phyloP scores from a whole-genome alignment of 768 basidiomycete genomes.

The Lentinula boryana region DNA sequence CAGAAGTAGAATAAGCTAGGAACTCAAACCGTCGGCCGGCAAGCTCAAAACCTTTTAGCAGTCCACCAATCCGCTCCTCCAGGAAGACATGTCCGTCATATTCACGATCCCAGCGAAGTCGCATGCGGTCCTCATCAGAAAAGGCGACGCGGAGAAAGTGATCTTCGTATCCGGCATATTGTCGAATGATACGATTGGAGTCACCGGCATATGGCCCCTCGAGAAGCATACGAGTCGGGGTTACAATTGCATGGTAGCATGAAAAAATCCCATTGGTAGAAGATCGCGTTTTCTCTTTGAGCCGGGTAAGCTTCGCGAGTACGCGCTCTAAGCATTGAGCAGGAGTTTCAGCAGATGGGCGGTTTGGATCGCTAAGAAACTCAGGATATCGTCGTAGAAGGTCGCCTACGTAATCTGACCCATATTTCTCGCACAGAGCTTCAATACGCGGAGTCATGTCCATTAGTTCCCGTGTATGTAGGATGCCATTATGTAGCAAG shows the following conservation, averaged over 20 bases:
- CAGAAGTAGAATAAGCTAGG: constrained; percentile 75
- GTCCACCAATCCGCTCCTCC: constrained; percentile 48
- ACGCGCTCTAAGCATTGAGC: constrained; percentile 40
- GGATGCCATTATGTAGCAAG: constrained; percentile 53
- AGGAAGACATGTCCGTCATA: constrained; percentile 57
- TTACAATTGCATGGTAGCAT: constrained; percentile 74
- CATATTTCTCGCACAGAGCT: constrained; percentile 27
- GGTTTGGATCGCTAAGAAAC: constrained; percentile 29
- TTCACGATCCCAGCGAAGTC: constrained; percentile 64
- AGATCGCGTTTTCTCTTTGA: constrained; percentile 17
- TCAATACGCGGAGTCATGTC: constrained; percentile 39
- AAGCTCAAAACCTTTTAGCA: constrained; percentile 64
- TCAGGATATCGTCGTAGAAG: constrained; percentile 53
- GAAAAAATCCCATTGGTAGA: constrained; percentile 35
- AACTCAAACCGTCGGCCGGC: constrained; percentile 74
- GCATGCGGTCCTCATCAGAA: constrained; percentile 75
- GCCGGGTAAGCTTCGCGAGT: constrained; percentile 18
- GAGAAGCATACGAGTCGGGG: constrained; percentile 66
- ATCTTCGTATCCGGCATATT: constrained; percentile 42
- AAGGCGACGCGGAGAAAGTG: constrained; percentile 82
- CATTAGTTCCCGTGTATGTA: constrained; percentile 55
- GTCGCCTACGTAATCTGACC: constrained; percentile 29
- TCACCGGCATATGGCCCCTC: constrained; percentile 75
- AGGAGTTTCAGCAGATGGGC: constrained; percentile 32
- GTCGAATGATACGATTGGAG: constrained; percentile 76